Base-by-base conservation (phyloP, 2,329 filamentous ascomycete species). In the Exophiala mesophila region DNA sequence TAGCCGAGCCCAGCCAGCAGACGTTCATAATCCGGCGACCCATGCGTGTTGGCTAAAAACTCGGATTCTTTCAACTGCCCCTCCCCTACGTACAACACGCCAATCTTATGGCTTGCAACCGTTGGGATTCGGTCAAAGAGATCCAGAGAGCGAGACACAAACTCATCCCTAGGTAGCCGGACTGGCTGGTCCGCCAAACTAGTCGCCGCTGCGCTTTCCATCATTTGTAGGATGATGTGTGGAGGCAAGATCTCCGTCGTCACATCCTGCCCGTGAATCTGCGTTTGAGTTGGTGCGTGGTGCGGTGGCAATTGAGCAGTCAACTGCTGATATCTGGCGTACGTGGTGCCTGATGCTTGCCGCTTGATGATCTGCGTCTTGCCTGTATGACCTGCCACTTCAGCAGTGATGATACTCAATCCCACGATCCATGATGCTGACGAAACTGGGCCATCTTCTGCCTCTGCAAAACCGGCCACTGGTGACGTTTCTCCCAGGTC, bases 21-120 rank as follows among this genome's bases (percentile, higher is more conserved):
- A 31, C 85, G 78, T 7, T 87, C 81, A 58, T 96, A 98, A 57
- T 95, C 89, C 32, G 80, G 78, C 51, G 88, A 94, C 18, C 92
- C 92, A 20, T 80, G 82, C 3, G 85, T 80, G 54, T 98, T 98
- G 55, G 84, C 77, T 19, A 98, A 74, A 24, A 97, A 95, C 42
- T 94, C 87, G 1, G 73, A 70, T 62, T 97, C 92, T 1, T 81
- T 68, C 1, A 78, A 87, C 64, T 98, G 92, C 5, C 84, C 83
- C 56, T 94, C 83, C 40, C 85, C 88, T 50, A 97, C 83, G 63
- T 96, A 98, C 29, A 98, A 82, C 16, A 98, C 84, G 12, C 92
- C 92, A 30, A 95, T 84, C 64, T 95, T 96, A 71, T 97, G 88
- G 5, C 88, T 88, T 63, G 98, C 92, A 3, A 98, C 83, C 6